Evolutionary conservation across 495 filamentous ascomycete genomes (phyloP), one percentile per base, ranked within the genome.

Genomic region (Hyaloscypha variabilis): DNA sequence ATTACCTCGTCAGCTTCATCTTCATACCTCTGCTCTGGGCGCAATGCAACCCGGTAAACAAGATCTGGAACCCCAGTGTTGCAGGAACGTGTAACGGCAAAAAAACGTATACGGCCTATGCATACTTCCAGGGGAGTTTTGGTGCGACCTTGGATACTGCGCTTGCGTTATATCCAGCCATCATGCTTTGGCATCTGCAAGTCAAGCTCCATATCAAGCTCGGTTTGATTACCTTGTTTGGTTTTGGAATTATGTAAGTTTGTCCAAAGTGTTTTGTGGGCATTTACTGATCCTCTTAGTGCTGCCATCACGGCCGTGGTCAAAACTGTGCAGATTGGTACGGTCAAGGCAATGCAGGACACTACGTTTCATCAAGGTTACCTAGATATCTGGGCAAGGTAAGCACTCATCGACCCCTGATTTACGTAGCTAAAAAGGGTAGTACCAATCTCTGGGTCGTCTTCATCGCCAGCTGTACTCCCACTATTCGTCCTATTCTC

Each of bases 121-220:
- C 51, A 19, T 61, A 61, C 29, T 67, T 67, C 24, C 64, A 67
- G 57, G 64, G 64, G 56, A 67, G 42, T 3, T 79, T 80, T 69
- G 81, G 77, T 24, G 79, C 75, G 0, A 73, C 79, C 24, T 59
- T 77, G 36, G 83, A 85, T 65, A 65, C 84, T 6, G 81, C 80
- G 30, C 77, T 85, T 21, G 81, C 82, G 24, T 64, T 81, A 0
- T 82, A 83, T 46, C 82, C 83, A 0, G 68, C 71, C 8, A 56
- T 78, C 5, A 77, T 82, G 5, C 72, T 85, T 8, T 78, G 69
- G 62, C 71, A 70, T 14, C 67, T 85, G 6, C 77, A 83, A 42
- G 74, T 85, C 66, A 67, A 73, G 14, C 28, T 69, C 8, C 75
- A 74, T 69, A 82, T 83, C 72, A 85, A 84, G 70, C 61, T 83